These are phyloP conservation scores for Panellus pusillus DNA, from an alignment of 768 basidiomycete species.

Conservation along the genomic window DNA sequence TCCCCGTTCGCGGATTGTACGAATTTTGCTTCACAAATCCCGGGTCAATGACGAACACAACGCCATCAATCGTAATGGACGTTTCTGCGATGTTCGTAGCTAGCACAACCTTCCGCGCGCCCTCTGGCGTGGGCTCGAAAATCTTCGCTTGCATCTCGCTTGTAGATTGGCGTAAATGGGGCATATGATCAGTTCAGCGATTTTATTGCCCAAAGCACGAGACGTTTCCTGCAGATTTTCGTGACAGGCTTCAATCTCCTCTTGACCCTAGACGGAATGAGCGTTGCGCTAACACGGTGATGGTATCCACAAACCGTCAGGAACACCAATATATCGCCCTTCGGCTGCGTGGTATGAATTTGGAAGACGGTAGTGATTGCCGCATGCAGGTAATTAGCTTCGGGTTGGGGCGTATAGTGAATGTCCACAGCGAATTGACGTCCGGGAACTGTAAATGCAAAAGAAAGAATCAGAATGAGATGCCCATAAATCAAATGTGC, in stretches of 20 bases:
- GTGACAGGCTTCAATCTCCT: constrained; percentile 97
- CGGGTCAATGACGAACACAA: constrained; percentile 98
- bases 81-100: constrained; percentile 99
- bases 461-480: constrained; percentile 8
- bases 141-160: constrained; percentile 99
- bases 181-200: constrained; percentile 90
- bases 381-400: constrained; percentile 98
- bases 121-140: constrained; percentile 97
- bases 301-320: constrained; percentile 64
- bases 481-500: constrained; percentile 24
- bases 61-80: constrained; percentile 98
- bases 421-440: constrained; percentile 97
- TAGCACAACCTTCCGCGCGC: constrained; percentile 94
- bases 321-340: constrained; percentile 97
- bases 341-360: constrained; percentile 97
- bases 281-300: background rate
- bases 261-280: constrained; percentile 72
- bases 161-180: constrained; percentile 98
- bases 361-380: constrained; percentile 99
- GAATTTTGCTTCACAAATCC: constrained; percentile 99
- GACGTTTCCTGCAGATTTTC: constrained; percentile 96
- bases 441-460: constrained; percentile 71
- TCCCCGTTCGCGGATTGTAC: constrained; percentile 97
- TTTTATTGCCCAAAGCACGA: constrained; percentile 92
- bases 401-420: constrained; percentile 98